Base-by-base conservation (phyloP, 163 green algal species). In the Chlamydomonas reinhardtii region DNA sequence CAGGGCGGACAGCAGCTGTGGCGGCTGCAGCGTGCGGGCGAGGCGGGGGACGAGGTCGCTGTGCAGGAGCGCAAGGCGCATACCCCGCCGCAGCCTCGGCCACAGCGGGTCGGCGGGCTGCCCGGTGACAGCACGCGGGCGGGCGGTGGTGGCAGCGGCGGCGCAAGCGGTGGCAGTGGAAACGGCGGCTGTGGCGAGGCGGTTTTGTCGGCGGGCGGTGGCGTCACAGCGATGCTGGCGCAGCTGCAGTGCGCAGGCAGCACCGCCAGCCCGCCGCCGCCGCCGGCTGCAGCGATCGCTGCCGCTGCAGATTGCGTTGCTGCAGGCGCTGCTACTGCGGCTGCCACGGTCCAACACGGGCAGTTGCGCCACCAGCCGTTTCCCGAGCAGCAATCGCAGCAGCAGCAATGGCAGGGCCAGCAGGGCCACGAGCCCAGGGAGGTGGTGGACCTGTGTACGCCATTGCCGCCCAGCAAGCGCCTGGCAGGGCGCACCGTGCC, bases 401-500 rank as follows among this genome's bases (percentile, higher is more conserved):
- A 12, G 59, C 59, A 27, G 59, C 59, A n/a, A 2, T n/a, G n/a
- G n/a, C 59, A 29, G 22, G 24, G 19, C 59, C 20, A 1, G 6
- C 22, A 9, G 59, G 59, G 59, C 59, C 20, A 22, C 20, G 0
- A 65, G 59, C 8, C 6, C 62, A 24, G 19, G 2, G 70, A 65
- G 27, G 80, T 86, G 25, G 54, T 86, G 34, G 80, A 86, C 61
- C 59, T 86, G 56, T 86, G 80, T 56, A 86, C 34, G 11, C 80
- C 80, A 56, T 34, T 86, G 80, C 80, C 80, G 25, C 70, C 74
- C 2, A 75, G 80, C 52, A 73, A 37, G 24, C 39, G 80, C 34
- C 80, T 86, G 12, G 80, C 54, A 24, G 31, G 27, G 14, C 20
- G 35, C 54, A 12, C 65, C 5, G 39, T 29, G 27, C n/a, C 73